Base-by-base conservation (phyloP, 2,329 filamentous ascomycete species). In the Talaromyces piceae region DNA sequence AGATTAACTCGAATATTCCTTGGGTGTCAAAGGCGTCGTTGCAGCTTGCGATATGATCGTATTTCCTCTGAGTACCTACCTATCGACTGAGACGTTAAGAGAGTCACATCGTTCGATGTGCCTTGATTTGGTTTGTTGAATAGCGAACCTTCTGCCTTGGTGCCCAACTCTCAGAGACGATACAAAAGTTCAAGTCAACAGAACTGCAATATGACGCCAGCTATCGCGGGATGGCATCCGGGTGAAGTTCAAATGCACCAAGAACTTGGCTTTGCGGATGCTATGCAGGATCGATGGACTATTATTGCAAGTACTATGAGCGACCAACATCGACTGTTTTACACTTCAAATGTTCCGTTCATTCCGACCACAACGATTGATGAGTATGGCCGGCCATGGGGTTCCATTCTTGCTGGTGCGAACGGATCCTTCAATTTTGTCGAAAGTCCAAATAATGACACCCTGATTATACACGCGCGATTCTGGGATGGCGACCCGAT, bases 221-320 rank as follows among this genome's bases (percentile, higher is more conserved):
- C 56, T 47, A 41, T 59, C 12, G 44, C 53, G 25, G 56, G 56
- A 25, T 59, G 57, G 57, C 56, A 59, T 47, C 57, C 56, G 4
- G 56, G 57, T 26, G 56, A 59, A 44, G n/a, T 54, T 5, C 31
- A 39, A 31, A 46, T 61, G 47, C 54, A 61, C 30, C 54, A 45
- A 30, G 45, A 57, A 48, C 47, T 56, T 28, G 48, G 59, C 28
- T 58, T 53, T 54, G 48, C 53, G 25, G 51, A 54, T 33, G 54
- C 56, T 4, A 51, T 58, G 27, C 54, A 26, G 4, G 49, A 57
- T 51, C 7, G 43, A 20, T 59, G 56, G 56, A 13, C 20, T 2
- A 20, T 41, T 25, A 41, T 59, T 25, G 27, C 13, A 18, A 49
- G 41, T 18, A 37, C 13, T 27, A 58, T 59, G 57, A 54, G 54